Base-by-base conservation (phyloP, 257 asterid genomes). In the Orobanche coerulescens region DNA sequence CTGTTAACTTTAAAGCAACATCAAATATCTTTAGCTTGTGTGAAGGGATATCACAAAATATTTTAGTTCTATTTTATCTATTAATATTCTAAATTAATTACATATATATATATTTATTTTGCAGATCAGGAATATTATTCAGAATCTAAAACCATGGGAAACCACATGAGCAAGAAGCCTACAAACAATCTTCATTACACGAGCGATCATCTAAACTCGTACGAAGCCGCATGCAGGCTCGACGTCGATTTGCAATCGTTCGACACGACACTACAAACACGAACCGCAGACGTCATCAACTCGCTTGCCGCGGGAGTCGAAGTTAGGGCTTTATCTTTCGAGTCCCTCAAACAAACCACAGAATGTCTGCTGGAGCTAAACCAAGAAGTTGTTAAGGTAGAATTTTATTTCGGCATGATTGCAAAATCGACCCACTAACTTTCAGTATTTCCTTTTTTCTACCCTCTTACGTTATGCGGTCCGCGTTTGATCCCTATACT, bases 301-400 rank as follows among this genome's bases (percentile, higher is more conserved):
- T 55, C 94, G 14, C 79, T 92, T 1, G 95, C 95, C 1, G 81
- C 73, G 0, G 97, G 98, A 3, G 84, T 84, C 2, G 97, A 89
- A 66, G 96, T 89, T 18, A 63, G 87, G 11, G 85, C 95, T 2
- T 63, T 89, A 11, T 89, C 99, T 9, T 81, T 89, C 14, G 97
- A 83, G 25, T 93, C 99, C 25, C 56, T 93, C n/a, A 78, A 70
- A 58, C 87, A 83, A 58, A 88, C 86, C 40, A 86, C 95, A 0
- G 92, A 71, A 43, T 93, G 92, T 47, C 83, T 93, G 0, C 54
- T 89, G 28, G 96, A 93, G 23, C 73, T 87, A 90, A 90, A 90
- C 56, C 94, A 90, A 48, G 93, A 90, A 36, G 97, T 90, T 1
- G 97, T 87, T 5, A 87, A 81, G 66, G 90, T 93, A 0, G 84